Evolutionary conservation across 1,284 basidiomycete species (phyloP), one percentile per base, ranked within the genome.

Genomic region (Apiotrichum veenhuisii): DNA sequence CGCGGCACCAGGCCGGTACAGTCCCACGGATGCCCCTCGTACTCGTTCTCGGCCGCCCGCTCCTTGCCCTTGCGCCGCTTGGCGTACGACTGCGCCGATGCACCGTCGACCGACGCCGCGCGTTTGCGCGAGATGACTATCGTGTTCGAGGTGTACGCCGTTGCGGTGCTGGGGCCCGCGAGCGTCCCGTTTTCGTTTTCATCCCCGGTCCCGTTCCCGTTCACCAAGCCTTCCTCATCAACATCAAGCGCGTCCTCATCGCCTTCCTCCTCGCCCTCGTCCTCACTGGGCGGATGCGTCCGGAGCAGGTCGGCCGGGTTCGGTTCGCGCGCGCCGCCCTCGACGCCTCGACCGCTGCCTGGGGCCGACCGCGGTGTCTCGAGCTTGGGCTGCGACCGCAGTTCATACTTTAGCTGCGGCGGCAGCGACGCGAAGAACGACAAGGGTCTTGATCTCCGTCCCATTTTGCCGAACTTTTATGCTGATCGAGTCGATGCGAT

Each of bases 1-100:
- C 85, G 82, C 8, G 85, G 83, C 2, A 89, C 88, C 1, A 90
- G 80, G 1, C 82, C 82, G 0, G 83, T 84, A 43, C 85, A 87
- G 68, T 91, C 87, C 75, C 75, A 77, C 2, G 71, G 62, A 55
- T 77, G 74, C 11, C 61, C 65, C 17, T 43, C 22, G 46, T 63
- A 59, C 1, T 45, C 36, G 44, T 65, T 67, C 10, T 51, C 33
- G 27, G 34, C 49, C n/a, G 59, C 60, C 33, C 49, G 58, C 55
- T 52, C 61, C 55, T 41, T 41, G 40, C 41, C 55, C 46, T 54
- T 52, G 23, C 45, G 50, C 49, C 47, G 56, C 49, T 51, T 38
- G 23, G 47, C 20, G 23, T 22, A 18, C 9, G 15, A 14, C 26
- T 14, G 5, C 18, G 38, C 18, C 18, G 14, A 7, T 18, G 3